A percentile compares a stretch with the other conserved stretches of the same genome.
Conservation (phyloP, 768 basidiomycete species). For the Kwoniella botswanensis region DNA sequence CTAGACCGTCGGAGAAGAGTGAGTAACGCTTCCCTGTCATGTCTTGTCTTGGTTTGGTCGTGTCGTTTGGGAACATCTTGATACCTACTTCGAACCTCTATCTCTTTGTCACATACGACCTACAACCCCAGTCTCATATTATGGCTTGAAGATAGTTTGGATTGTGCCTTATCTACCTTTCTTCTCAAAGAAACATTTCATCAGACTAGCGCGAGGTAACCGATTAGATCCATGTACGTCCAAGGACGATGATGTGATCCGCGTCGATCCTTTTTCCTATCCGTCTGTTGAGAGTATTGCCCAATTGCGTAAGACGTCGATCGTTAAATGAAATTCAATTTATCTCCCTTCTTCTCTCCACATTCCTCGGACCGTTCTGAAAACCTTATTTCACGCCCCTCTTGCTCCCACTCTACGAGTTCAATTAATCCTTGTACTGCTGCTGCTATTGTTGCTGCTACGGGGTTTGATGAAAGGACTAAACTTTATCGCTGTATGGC, state of each 20-base stretch:
- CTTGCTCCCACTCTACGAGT: neutral
- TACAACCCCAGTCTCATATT: constrained; percentile 8
- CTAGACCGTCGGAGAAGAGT: neutral
- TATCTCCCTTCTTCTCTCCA: neutral
- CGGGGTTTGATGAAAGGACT: neutral
- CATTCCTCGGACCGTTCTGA: neutral
- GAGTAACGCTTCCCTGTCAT: neutral
- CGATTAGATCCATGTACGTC: neutral
- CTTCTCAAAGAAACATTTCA: neutral
- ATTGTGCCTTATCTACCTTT: constrained; percentile 6
- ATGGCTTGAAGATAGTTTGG: constrained; percentile 7
- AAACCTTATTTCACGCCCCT: neutral
- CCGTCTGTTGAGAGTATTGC: neutral
- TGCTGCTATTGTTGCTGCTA: neutral
- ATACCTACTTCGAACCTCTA: neutral
- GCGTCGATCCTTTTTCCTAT: neutral
- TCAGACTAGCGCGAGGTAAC: neutral
- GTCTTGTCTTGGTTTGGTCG: neutral
- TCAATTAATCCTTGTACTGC: neutral
- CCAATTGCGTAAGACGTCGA: constrained; percentile 1
- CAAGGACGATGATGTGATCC: neutral
- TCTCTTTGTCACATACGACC: neutral
- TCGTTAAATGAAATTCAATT: neutral
- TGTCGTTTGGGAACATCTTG: neutral
- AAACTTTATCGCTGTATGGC: constrained; percentile 1